phyloP scores from a whole-genome alignment of 148 eudicot genomes.

The Hydrangea macrophylla region DNA sequence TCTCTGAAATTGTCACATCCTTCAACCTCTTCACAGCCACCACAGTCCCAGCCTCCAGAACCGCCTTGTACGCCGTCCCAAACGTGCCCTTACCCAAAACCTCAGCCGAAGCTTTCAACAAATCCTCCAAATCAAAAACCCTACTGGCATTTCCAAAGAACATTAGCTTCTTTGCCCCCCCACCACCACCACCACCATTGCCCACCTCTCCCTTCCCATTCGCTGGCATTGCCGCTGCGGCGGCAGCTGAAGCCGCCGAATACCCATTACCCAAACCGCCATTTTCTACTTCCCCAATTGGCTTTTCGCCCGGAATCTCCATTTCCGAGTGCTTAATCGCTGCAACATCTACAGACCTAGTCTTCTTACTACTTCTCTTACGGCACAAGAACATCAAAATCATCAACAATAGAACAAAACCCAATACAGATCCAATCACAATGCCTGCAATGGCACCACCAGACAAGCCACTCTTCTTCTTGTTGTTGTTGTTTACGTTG shows the following conservation, averaged over 20 bases:
- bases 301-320: constrained; percentile 39
- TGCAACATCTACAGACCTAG: constrained; percentile 42
- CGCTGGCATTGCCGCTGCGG: constrained; percentile 28
- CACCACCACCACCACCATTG: constrained; percentile 15
- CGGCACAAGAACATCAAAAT: constrained; percentile 48
- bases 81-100: constrained; percentile 90
- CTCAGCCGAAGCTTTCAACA: constrained; percentile 87
- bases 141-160: constrained; percentile 58
- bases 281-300: constrained; percentile 20
- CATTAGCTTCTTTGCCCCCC: constrained; percentile 52
- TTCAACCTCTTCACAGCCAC: constrained; percentile 88
- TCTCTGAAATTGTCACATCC: constrained; percentile 61
- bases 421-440: constrained; percentile 62
- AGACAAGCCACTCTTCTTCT: constrained; percentile 39
- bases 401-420: constrained; percentile 41
- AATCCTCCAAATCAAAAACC: constrained; percentile 72
- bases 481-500: constrained; percentile 1
- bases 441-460: constrained; percentile 82
- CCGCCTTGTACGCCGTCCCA: constrained; percentile 93
- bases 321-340: constrained; percentile 36
- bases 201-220: constrained; percentile 26
- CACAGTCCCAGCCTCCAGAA: constrained; percentile 62
- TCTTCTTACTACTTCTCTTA: constrained; percentile 28
- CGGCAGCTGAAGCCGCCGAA: constrained; percentile 40
- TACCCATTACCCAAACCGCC: constrained; percentile 30